These are phyloP conservation scores for Croton setiger DNA, from an alignment of 441 rosid genomes.

Conservation along the genomic window DNA sequence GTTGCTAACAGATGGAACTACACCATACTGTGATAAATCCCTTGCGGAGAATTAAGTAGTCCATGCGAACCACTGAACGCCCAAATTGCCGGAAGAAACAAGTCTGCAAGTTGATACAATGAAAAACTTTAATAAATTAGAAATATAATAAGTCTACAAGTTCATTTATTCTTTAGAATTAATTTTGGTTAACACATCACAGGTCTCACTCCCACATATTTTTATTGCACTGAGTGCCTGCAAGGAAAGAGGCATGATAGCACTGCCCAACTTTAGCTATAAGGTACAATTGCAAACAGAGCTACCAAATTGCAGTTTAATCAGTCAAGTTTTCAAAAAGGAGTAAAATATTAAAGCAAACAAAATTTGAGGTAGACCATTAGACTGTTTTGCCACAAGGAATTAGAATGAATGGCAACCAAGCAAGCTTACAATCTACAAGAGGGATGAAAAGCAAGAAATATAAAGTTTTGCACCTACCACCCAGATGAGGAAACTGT, in stretches of 20 bases:
- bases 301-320: too few species aligned
- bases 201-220: too few species aligned
- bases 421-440: conserved; percentile 7
- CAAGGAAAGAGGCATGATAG: too few species aligned
- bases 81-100: conserved; percentile 90
- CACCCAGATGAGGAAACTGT: conserved; percentile 70
- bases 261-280: too few species aligned
- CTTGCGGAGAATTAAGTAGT: conserved; percentile 80
- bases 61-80: conserved; percentile 67
- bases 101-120: conserved; percentile 41
- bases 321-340: too few species aligned
- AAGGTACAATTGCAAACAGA: too few species aligned
- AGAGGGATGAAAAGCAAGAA: conserved; percentile 14
- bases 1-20: conserved; percentile 8
- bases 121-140: conserved; percentile 4
- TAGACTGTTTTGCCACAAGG: not conserved
- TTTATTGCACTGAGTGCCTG: too few species aligned
- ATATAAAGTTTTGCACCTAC: conserved; percentile 36
- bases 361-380: too few species aligned
- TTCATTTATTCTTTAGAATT: too few species aligned
- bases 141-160: too few species aligned
- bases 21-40: conserved; percentile 69
- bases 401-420: not conserved
- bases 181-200: too few species aligned
- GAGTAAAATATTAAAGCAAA: too few species aligned